Base-by-base conservation (phyloP, 164 flowering plant genomes). In the Dillenia turbinata region DNA sequence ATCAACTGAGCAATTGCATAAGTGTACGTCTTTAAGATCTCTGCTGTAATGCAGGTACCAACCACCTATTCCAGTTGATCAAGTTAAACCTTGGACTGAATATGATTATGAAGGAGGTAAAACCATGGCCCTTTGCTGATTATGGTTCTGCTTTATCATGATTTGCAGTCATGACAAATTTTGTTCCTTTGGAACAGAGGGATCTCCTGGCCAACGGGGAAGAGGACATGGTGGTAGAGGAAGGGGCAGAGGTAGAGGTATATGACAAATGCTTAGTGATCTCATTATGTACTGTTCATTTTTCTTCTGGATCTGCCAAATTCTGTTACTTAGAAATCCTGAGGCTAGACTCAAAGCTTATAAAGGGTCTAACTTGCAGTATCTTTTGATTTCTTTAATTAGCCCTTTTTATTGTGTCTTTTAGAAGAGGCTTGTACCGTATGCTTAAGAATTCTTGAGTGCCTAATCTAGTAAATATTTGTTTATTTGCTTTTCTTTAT, bases 51-150 rank as follows among this genome's bases (percentile, higher is more conserved):
- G 52, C 56, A 79, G 83, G 51, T 80, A 77, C 56, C 86, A 82
- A 59, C 66, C 75, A 11, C 86, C 86, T 19, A 58, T 82, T 24
- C 82, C 86, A 15, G 73, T 51, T 61, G 83, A 82, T 47, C 82
- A 77, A 68, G 82, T 82, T 67, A 78, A 74, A 54, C 79, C 83
- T 26, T 72, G 58, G 58, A 60, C 57, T 57, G 83, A 82, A 7
- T 60, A 45, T 56, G 83, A 77, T 0, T 70, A 74, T 66, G 83
- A 74, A 17, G 76, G 77, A 75, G 86, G 86, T 77, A 62, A 62
- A 8, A 1, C 13, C 0, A 16, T 47, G 13, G 40, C 40, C 40
- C 7, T 54, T 19, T 48, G 5, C 15, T 16, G 10, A 3, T 22
- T 57, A 8, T 33, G 1, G 17, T 10, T 60, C 9, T 52, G 0